Evolutionary conservation across 73 alveolate species (phyloP), one percentile per base, ranked within the genome.

Genomic region (Paramecium biaurelia): DNA sequence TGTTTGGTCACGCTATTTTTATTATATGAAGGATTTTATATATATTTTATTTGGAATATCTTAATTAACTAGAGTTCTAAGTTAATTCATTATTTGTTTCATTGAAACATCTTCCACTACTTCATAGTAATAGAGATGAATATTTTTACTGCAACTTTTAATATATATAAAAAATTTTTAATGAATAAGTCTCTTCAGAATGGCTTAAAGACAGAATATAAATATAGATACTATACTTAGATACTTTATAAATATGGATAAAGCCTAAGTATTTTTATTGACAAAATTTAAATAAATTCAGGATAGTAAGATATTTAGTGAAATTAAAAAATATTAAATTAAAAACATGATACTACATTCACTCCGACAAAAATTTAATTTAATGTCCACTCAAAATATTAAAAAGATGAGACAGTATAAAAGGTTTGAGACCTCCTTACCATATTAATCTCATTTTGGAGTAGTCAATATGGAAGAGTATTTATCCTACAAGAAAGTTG

Each of bases 161-260:
- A 63, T 63, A 63, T 63, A 63, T 7, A 63, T 26, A 63, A 63
- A 26, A 30, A 26, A 8, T 63, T 7, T 63, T 63, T 24, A 63
- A 63, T 63, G 84, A 63, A 63, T 63, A 63, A 63, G 45, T 63
- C 20, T 0, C 10, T 5, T 14, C 7, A 63, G 7, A 63, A 32
- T 63, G 84, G 84, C 12, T 63, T 63, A 26, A 63, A 32, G 45
- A 63, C 84, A 24, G 84, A 63, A 63, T 63, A 63, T 32, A 63
- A 63, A 26, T 24, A 63, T 26, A 63, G 45, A 4, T 63, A 30
- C 12, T 12, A 63, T 8, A 49, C 84, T 26, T 63, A 63, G 26
- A 63, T 4, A 63, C 43, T 3, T 23, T 63, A 11, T 49, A 49
- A 11, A 7, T 63, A 12, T 63, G 24, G 2, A 1, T 26, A 1